Evolutionary conservation across 2,329 filamentous ascomycete species (phyloP), one percentile per base, ranked within the genome.

Genomic region (Colletotrichum sp.): DNA sequence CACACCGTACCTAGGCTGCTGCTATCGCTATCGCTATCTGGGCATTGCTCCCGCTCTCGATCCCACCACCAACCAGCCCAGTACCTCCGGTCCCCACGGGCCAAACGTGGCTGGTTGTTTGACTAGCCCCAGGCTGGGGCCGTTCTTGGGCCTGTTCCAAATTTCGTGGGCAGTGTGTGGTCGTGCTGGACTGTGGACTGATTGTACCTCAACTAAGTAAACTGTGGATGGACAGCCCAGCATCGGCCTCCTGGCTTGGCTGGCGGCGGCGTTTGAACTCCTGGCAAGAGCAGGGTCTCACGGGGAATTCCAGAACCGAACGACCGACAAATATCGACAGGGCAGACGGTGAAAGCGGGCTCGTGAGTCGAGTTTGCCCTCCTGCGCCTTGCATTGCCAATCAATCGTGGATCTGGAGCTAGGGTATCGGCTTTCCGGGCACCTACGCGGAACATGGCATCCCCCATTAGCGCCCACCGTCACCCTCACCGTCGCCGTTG

Each of bases 281-380:
- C 36, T 49, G 19, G 63, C 63, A 32, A 27, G 32, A n/a, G 44
- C 72, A 68, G 63, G 73, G 73, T 68, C 27, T 64, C n/a, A 76
- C 73, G 73, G 73, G 70, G 63, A 76, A 72, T 76, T 76, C 69
- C 73, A 76, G 73, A 72, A 67, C 69, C 44, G 69, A 75, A 39
- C 57, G 63, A 57, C 73, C 69, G 73, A 76, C 73, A 64, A 75
- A 72, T 75, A 72, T 75, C 73, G 73, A 72, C 73, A 72, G 63
- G 73, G 73, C 73, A 72, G 69, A 75, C 62, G 39, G 57, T 29
- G 63, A 9, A 39, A 66, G 39, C 69, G 63, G 57, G 69, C 69
- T 57, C 64, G 69, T 67, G 36, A 72, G 8, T 71, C 69, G 36
- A 68, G 55, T 68, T 72, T 69, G 36, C 55, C 55, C 39, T 72